Base-by-base conservation (phyloP, 768 basidiomycete species). In the Myochromella boudieri region DNA sequence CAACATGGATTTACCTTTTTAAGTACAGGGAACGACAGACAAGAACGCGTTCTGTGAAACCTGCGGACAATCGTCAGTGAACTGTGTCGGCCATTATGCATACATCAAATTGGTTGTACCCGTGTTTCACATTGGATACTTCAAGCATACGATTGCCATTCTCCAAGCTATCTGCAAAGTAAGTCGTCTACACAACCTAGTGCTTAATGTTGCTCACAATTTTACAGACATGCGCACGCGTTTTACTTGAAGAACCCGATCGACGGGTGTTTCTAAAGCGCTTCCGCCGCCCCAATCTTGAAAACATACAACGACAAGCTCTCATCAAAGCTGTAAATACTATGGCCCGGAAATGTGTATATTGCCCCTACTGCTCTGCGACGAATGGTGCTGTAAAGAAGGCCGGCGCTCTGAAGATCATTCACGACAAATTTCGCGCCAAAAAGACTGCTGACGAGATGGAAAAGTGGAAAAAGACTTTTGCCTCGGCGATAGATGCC, bases 141-240 rank as follows among this genome's bases (percentile, higher is more conserved):
- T 99, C 74, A 91, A 94, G 64, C 94, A 97, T 56, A 91, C 88
- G 14, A 92, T 98, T 49, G 80, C 81, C 20, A 87, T 98, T 53
- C 78, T 98, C 1, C 97, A 98, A 62, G 88, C 89, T 56, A 94
- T 98, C 54, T 99, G 97, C 80, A 99, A 99, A 72, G 95, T 93
- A 52, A 44, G 76, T 56, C 3, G 12, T 32, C 22, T 5, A 39
- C 1, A 7, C 14, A 10, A 21, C 29, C 14, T 6, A 22, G 1
- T 18, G 20, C 17, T 15, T 39, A 14, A 36, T 33, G 15, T 29
- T 24, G 37, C 47, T 54, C 22, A 60, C 49, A 10, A 14, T 12
- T 12, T 25, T 45, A 18, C 22, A 90, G 88, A 91, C 90, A 21
- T 99, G 97, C 60, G 92, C 97, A 0, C 83, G 91, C 39, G 90